Base-by-base conservation (phyloP, 768 basidiomycete genomes). In the Tricholoma sp. region DNA sequence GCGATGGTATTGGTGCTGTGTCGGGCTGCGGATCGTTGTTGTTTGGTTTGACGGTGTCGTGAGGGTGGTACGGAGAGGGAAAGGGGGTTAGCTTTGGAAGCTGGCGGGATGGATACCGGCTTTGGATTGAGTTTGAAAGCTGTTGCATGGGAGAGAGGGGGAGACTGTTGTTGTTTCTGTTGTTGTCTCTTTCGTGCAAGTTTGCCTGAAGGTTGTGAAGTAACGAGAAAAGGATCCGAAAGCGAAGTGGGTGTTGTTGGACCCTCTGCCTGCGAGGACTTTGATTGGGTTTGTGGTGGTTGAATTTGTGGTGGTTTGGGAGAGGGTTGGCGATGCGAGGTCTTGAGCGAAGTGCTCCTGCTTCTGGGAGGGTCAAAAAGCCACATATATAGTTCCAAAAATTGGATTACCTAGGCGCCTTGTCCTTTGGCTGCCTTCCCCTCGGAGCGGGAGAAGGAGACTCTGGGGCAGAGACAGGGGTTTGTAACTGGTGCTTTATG, bases 261-360 rank as follows among this genome's bases (percentile, higher is more conserved):
- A 66, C 69, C 80, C 82, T 86, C 86, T 82, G 79, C 84, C 81
- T 86, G 85, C 80, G 83, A 82, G 81, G 83, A 69, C 37, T 57
- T 63, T 59, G 52, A 31, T 46, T 56, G 60, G 50, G 55, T 47
- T 54, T 62, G 60, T 50, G 71, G n/a, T n/a, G n/a, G n/a, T n/a
- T n/a, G n/a, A n/a, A n/a, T n/a, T n/a, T n/a, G n/a, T n/a, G n/a
- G 65, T 43, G 6, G 9, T 34, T 34, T 34, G 16, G 85, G 85
- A 39, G 87, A 88, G 19, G 84, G 79, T 67, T 86, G 86, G 59
- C 85, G 85, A 57, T 68, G 63, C 74, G 77, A 55, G 73, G 58
- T 18, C 2, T 41, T 49, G 24, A 52, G 52, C 31, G 54, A 62
- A 22, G 50, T 24, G 45, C 53, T 59, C 47, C 50, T 55, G 39